Evolutionary conservation across 108 stramenopile genomes (phyloP).

Genomic region (Aurantiochytrium sp.): DNA sequence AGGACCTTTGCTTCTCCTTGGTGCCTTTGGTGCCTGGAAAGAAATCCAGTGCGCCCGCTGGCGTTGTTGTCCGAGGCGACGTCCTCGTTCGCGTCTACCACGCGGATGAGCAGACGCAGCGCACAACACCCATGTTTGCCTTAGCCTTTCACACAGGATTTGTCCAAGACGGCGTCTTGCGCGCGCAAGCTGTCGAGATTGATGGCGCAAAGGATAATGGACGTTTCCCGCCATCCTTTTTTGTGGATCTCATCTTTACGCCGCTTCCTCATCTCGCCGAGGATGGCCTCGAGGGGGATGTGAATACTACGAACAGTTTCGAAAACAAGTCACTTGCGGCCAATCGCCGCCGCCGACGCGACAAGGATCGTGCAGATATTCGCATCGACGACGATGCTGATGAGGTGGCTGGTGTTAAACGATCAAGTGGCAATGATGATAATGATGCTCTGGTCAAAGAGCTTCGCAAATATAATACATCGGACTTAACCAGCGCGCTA

Average conservation of each 20-base stretch:
- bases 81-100: neutral
- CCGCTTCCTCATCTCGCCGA: neutral
- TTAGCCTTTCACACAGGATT: neutral
- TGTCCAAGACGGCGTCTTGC: slow-evolving; percentile 1
- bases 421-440: too few species aligned
- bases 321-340: too few species aligned
- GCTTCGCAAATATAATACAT: too few species aligned
- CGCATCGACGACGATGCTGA: too few species aligned
- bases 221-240: neutral
- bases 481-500: too few species aligned
- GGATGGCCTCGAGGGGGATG: neutral
- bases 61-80: neutral
- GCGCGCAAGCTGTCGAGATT: neutral
- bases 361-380: too few species aligned
- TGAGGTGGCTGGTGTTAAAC: too few species aligned
- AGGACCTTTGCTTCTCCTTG: neutral
- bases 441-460: too few species aligned
- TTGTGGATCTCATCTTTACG: neutral
- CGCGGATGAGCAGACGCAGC: neutral
- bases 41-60: neutral
- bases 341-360: too few species aligned
- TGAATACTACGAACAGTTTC: too few species aligned
- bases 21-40: neutral
- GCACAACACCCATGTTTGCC: neutral
- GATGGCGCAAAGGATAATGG: neutral